phyloP scores from a whole-genome alignment of 1,139 yeast genomes.

The Pichia norvegensis region DNA sequence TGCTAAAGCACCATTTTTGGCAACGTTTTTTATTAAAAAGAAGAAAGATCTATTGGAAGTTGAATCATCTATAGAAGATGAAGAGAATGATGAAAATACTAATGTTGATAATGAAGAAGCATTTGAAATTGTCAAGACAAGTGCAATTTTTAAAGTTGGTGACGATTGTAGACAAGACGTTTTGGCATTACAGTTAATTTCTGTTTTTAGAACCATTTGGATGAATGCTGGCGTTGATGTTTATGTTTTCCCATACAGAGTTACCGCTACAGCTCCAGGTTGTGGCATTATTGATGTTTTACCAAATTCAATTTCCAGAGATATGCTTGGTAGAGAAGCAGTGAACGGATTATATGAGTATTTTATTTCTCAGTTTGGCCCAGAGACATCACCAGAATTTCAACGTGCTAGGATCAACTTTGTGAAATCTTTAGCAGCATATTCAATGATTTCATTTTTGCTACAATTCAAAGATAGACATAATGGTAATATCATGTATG shows the following conservation, averaged over 20 bases:
- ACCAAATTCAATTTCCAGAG: constrained; percentile 91
- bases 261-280: constrained; percentile 98
- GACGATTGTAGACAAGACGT: constrained; percentile 99
- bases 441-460: constrained; percentile 85
- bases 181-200: constrained; percentile 82
- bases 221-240: constrained; percentile 79
- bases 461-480: constrained; percentile 96
- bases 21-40: constrained; percentile 77
- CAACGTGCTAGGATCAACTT: constrained; percentile 89
- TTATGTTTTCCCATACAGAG: constrained; percentile 87
- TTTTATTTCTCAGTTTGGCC: constrained; percentile 87
- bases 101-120: constrained; percentile 25
- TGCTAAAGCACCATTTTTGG: constrained; percentile 98
- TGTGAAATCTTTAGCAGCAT: constrained; percentile 91
- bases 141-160: constrained; percentile 98
- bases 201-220: constrained; percentile 90
- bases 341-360: constrained; percentile 95
- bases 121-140: constrained; percentile 36
- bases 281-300: constrained; percentile 98
- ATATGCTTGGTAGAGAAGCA: constrained; percentile 98
- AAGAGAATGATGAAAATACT: not conserved
- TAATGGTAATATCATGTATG: constrained; percentile 98
- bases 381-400: constrained; percentile 81
- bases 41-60: constrained; percentile 41
- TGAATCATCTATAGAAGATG: constrained; percentile 14